Evolutionary conservation across 75 land plant genomes (phyloP), one percentile per base, ranked within the genome.

Genomic region (Cupressus sempervirens): DNA sequence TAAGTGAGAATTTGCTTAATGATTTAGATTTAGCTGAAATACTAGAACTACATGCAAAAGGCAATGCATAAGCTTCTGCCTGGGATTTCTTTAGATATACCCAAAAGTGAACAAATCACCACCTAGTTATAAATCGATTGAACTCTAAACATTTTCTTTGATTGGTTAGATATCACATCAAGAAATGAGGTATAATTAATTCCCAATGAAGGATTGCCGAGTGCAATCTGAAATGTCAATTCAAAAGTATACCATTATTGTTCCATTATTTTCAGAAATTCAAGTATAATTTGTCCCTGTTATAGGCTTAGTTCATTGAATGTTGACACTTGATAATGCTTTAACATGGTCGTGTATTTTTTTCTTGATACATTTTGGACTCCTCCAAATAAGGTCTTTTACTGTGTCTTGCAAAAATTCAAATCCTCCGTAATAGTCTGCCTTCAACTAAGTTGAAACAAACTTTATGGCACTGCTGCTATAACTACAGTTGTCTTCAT

Each of bases 401-500:
- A 95, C 90, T n/a, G 83, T 93, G 89, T 23, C 89, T 87, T 34
- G 91, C 89, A 38, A 84, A 95, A 91, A 16, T 83, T 84, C 11
- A 86, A 53, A 83, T 91, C 80, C 86, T 95, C 94, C 87, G 86
- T 67, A 38, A 94, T 88, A 88, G 87, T 93, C 32, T 93, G 84
- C 68, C 76, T 86, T 30, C 94, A 94, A 62, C 96, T 94, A 84
- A 93, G 90, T 84, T 95, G 93, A 43, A 92, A 73, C n/a, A 92
- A 95, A 79, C 93, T 92, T 4, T 76, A 87, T 76, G 90, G 82
- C 43, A 83, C 88, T 36, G 90, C 86, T 29, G 93, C 79, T 67
- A 93, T 86, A 8, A 93, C 81, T 43, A 87, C 92, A 85, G 93
- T 89, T 32, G 96, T 95, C 95, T 94, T 89, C 72, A 94, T 92